Percentiles rank a stretch among this genome's conserved stretches.
These are phyloP conservation scores for Tylopilus sp. DNA, from an alignment of 768 basidiomycete species.

Conservation along the genomic window DNA sequence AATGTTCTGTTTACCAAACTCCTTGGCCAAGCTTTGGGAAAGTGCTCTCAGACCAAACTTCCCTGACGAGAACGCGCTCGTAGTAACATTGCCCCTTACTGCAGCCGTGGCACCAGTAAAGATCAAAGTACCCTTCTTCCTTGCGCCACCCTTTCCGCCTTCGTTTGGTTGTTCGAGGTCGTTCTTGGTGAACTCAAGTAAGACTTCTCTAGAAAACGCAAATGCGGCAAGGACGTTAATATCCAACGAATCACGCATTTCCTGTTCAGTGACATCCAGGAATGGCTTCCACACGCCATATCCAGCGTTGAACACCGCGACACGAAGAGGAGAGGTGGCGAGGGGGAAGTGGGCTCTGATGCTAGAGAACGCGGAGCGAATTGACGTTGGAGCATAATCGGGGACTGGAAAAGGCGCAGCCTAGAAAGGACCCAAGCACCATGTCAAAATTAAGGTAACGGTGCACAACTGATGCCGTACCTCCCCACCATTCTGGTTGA, in stretches of 20 bases:
- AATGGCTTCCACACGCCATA: slow-evolving; percentile 63
- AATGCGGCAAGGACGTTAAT: slow-evolving; percentile 57
- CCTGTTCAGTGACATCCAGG: slow-evolving; percentile 57
- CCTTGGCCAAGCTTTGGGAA: slow-evolving; percentile 69
- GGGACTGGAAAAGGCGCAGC: slow-evolving; percentile 55
- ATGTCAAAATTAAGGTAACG: neutral
- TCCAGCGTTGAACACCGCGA: slow-evolving; percentile 63
- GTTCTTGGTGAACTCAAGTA: slow-evolving; percentile 59
- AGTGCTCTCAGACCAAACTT: slow-evolving; percentile 63
- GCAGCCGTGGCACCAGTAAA: slow-evolving; percentile 76
- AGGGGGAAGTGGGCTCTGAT: slow-evolving; percentile 46
- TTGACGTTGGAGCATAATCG: slow-evolving; percentile 47
- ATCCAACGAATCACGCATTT: slow-evolving; percentile 49
- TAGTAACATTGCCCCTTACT: slow-evolving; percentile 55
- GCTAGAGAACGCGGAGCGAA: slow-evolving; percentile 46
- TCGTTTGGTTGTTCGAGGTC: slow-evolving; percentile 40
- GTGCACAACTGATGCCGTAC: slow-evolving; percentile 30
- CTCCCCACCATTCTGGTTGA: slow-evolving; percentile 57
- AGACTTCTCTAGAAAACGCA: slow-evolving; percentile 58
- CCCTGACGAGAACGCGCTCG: slow-evolving; percentile 60
- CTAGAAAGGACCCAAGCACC: slow-evolving; percentile 31
- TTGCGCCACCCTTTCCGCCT: slow-evolving; percentile 36
- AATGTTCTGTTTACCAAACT: slow-evolving; percentile 71
- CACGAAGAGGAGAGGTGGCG: slow-evolving; percentile 51
- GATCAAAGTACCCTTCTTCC: slow-evolving; percentile 60